These are phyloP conservation scores for Lycium barbarum DNA, from an alignment of 257 asterid species.

Conservation along the genomic window DNA sequence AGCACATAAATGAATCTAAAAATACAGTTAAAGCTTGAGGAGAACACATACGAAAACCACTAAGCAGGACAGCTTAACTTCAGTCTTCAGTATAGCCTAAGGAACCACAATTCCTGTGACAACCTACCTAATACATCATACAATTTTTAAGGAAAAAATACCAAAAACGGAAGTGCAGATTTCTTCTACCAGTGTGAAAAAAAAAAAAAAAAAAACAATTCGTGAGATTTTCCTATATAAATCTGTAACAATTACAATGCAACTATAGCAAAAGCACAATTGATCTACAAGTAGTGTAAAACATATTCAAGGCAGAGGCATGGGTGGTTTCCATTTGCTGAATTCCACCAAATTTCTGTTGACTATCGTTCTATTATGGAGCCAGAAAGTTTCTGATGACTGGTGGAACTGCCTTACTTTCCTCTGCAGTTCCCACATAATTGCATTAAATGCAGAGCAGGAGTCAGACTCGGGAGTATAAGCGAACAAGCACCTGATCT, in stretches of 20 bases:
- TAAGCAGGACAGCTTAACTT: neutral
- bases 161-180: neutral
- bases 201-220: neutral
- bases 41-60: neutral
- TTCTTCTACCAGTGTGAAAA: neutral
- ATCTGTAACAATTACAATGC: constrained; percentile 8
- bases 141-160: neutral
- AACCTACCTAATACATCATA: neutral
- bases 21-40: neutral
- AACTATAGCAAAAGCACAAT: constrained; percentile 20
- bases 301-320: constrained; percentile 69
- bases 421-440: constrained; percentile 89
- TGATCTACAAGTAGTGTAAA: neutral
- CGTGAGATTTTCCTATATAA: constrained; percentile 1
- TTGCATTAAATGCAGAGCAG: constrained; percentile 85
- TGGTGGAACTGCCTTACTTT: constrained; percentile 92
- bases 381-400: constrained; percentile 91
- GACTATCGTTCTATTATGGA: constrained; percentile 79
- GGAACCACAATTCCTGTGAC: neutral
- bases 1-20: neutral
- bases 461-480: constrained; percentile 73
- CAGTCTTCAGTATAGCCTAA: neutral
- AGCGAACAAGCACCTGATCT: constrained; percentile 81
- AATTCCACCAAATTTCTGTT: constrained; percentile 77
- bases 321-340: constrained; percentile 75